Percentiles rank a stretch among this genome's conserved stretches.
phyloP scores from a whole-genome alignment of 495 filamentous ascomycete species.

The Eremomyces bilateralis region DNA sequence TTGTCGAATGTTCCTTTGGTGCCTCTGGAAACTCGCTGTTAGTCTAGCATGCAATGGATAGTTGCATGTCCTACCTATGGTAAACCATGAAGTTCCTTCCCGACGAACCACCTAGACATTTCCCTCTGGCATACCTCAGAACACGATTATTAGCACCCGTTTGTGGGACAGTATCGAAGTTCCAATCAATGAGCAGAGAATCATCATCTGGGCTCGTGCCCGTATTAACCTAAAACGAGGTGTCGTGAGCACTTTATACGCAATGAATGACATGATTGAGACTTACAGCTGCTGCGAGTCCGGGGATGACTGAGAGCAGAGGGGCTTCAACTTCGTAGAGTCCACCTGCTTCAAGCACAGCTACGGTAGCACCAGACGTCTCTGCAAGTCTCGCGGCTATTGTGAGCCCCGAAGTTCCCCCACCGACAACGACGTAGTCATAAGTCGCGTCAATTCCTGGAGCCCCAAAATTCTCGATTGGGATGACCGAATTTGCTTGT shows the following conservation, averaged over 20 bases:
- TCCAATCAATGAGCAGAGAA: conserved; percentile 3
- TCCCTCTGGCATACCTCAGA: conserved; percentile 13
- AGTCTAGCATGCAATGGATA: not conserved
- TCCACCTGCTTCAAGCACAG: not conserved
- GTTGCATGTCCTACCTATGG: conserved; percentile 4
- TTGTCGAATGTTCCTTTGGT: conserved; percentile 23
- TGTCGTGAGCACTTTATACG: no score
- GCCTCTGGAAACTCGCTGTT: conserved; percentile 8
- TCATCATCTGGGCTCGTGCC: not conserved
- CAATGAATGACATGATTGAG: no score
- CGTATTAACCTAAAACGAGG: no score
- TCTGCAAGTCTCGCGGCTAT: conserved; percentile 8
- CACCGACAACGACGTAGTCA: conserved; percentile 10
- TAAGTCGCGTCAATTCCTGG: conserved; percentile 1
- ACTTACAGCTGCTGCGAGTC: no score
- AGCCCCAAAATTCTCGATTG: not conserved
- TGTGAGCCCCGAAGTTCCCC: conserved; percentile 7
- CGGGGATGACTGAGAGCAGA: not conserved
- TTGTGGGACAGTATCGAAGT: conserved; percentile 9
- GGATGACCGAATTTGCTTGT: no score
- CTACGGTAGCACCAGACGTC: not conserved
- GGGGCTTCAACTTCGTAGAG: not conserved
- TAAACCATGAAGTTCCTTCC: conserved; percentile 12
- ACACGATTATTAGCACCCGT: conserved; percentile 1
- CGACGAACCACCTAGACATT: conserved; percentile 10